Evolutionary conservation across 106 monocot genomes (phyloP).

Genomic region (Allium sativum): DNA sequence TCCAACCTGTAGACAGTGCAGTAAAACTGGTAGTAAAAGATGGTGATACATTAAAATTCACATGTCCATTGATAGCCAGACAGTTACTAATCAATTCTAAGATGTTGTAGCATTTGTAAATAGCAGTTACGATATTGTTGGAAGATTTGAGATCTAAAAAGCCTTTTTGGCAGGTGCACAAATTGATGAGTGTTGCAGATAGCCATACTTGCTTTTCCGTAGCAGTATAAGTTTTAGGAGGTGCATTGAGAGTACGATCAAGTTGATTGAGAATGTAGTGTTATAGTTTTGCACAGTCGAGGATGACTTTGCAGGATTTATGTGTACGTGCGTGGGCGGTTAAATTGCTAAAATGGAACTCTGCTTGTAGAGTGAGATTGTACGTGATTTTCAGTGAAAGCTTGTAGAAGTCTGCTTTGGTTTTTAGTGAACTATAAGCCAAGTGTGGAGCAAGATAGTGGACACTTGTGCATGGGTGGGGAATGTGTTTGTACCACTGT

Average conservation of each 20-base stretch:
- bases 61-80: conserved; percentile 44
- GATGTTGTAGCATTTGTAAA: conserved; percentile 33
- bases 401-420: conserved; percentile 22
- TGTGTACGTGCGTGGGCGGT: background rate
- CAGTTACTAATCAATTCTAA: conserved; percentile 70
- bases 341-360: conserved; percentile 4
- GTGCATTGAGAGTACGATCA: conserved; percentile 27
- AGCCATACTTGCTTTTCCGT: conserved; percentile 64
- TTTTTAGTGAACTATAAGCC: background rate
- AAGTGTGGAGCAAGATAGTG: conserved; percentile 6
- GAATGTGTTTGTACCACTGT: conserved; percentile 17
- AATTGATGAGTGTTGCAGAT: conserved; percentile 57
- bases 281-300: conserved; percentile 35
- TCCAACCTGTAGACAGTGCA: conserved; percentile 11
- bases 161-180: conserved; percentile 43
- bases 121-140: conserved; percentile 13
- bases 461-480: conserved; percentile 25
- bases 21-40: background rate
- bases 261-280: conserved; percentile 55
- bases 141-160: conserved; percentile 35
- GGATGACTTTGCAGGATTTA: conserved; percentile 26
- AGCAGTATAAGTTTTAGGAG: conserved; percentile 5
- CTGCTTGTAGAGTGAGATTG: background rate
- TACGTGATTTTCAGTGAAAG: conserved; percentile 10
- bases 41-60: background rate